phyloP scores from a whole-genome alignment of 2,329 filamentous ascomycete species.

The Fusarium mangiferae region DNA sequence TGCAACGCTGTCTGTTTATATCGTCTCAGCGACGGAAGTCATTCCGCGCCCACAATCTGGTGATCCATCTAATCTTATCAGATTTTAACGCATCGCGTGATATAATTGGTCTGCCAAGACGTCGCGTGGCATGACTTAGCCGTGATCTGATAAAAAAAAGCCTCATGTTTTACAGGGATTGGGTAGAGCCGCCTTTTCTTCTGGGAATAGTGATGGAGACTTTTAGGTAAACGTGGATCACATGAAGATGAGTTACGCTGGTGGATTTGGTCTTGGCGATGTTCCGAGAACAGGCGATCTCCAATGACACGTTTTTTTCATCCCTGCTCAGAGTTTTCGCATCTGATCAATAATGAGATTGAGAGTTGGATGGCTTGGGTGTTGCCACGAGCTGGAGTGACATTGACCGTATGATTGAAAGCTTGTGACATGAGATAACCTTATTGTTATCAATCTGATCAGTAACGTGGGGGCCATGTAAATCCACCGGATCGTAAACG shows the following conservation, averaged over 20 bases:
- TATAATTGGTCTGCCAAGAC: neutral
- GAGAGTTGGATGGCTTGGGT: neutral
- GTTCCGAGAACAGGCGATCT: conserved; percentile 1
- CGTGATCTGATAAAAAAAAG: neutral
- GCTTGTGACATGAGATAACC: neutral
- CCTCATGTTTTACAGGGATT: neutral
- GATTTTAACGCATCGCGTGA: conserved; percentile 4
- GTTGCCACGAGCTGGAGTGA: neutral
- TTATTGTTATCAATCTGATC: neutral
- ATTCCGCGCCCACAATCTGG: conserved; percentile 32
- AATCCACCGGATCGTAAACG: fast-evolving
- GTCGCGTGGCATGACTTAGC: neutral
- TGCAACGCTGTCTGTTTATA: conserved; percentile 6
- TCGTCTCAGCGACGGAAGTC: neutral
- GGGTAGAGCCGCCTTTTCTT: neutral
- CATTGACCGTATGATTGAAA: neutral
- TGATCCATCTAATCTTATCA: conserved; percentile 43
- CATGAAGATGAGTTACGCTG: neutral
- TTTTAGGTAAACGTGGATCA: neutral
- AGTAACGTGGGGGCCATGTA: neutral
- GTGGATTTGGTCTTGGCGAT: neutral
- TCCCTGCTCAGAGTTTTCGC: neutral
- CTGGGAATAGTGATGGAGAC: fast-evolving
- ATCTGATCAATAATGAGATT: neutral
- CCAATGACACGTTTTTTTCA: neutral